Conservation (phyloP, 2,329 filamentous ascomycete species). For the Penicillium capsulatum region DNA sequence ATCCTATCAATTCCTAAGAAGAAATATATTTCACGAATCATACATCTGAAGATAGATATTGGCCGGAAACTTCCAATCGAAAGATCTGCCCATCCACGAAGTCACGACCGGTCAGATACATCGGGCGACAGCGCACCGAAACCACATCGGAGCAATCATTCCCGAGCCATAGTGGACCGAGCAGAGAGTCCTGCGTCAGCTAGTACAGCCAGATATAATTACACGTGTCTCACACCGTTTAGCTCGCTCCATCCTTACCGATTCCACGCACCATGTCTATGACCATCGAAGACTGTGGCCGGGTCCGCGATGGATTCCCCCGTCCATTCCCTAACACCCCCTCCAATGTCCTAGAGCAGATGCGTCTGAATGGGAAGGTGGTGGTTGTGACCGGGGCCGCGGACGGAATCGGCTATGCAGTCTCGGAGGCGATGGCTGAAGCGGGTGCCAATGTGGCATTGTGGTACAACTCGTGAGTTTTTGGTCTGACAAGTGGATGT, state of each 20-base stretch:
- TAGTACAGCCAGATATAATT: no score
- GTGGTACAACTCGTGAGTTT: slow-evolving; percentile 38
- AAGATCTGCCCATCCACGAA: no score
- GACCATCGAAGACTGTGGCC: not conserved
- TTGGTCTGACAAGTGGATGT: not conserved
- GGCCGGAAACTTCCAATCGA: no score
- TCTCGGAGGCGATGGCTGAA: slow-evolving; percentile 1
- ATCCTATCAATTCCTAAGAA: no score
- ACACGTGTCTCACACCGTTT: no score
- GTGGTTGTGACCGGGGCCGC: not conserved
- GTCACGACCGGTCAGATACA: no score
- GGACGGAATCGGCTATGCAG: not conserved
- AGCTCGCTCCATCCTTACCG: not conserved
- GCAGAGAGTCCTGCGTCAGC: no score
- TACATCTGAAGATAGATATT: no score
- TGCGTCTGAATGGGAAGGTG: not conserved
- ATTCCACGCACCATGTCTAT: not conserved
- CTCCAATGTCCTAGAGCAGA: not conserved
- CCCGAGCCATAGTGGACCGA: not conserved
- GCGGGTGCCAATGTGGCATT: slow-evolving; percentile 29
- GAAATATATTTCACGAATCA: no score
- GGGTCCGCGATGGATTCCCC: not conserved
- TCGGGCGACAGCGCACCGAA: no score
- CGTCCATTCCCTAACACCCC: slow-evolving; percentile 1
- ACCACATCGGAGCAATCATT: no score